Evolutionary conservation across 768 basidiomycete genomes (phyloP).

Genomic region (Psilocybe cyanescens): DNA sequence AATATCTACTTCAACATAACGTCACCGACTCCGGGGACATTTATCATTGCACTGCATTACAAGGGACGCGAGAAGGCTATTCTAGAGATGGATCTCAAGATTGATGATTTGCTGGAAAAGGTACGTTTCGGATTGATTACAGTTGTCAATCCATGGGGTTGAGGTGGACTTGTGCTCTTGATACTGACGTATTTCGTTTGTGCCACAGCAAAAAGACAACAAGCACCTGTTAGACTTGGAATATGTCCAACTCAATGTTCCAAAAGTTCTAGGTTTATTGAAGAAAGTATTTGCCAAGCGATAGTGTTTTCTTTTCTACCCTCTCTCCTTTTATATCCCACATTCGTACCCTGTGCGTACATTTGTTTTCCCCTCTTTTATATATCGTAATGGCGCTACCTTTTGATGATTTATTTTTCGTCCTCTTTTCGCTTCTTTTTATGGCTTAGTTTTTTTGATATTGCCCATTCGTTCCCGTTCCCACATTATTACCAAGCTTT

Average conservation of each 20-base stretch:
- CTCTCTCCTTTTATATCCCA: background rate
- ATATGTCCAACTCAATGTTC: constrained; percentile 96
- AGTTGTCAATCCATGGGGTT: background rate
- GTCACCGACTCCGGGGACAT: constrained; percentile 96
- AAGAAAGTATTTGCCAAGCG: constrained; percentile 95
- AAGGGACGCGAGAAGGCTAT: constrained; percentile 99
- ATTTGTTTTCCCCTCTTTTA: constrained; percentile 1
- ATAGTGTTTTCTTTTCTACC: constrained; percentile 40
- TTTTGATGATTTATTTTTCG: constrained; percentile 8
- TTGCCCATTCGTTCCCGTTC: constrained; percentile 14
- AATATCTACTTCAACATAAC: constrained; percentile 99
- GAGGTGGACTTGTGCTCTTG: background rate
- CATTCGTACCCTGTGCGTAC: constrained; percentile 1
- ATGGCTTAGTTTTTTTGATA: constrained; percentile 16
- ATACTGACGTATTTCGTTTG: constrained; percentile 2
- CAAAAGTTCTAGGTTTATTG: constrained; percentile 88
- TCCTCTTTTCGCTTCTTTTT: constrained; percentile 15
- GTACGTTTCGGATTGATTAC: constrained; percentile 42
- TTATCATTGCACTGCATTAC: constrained; percentile 98
- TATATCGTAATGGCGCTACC: constrained; percentile 15
- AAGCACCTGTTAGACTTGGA: constrained; percentile 95
- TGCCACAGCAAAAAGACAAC: constrained; percentile 95
- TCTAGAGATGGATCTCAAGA: constrained; percentile 99
- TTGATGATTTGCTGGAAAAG: constrained; percentile 97
- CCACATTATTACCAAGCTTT: constrained; percentile 16